A percentile compares a stretch with the other conserved stretches of the same genome.
These are phyloP conservation scores for Fusarium neocosmosporiellum DNA, from an alignment of 2,329 filamentous ascomycete genomes.

Conservation along the genomic window DNA sequence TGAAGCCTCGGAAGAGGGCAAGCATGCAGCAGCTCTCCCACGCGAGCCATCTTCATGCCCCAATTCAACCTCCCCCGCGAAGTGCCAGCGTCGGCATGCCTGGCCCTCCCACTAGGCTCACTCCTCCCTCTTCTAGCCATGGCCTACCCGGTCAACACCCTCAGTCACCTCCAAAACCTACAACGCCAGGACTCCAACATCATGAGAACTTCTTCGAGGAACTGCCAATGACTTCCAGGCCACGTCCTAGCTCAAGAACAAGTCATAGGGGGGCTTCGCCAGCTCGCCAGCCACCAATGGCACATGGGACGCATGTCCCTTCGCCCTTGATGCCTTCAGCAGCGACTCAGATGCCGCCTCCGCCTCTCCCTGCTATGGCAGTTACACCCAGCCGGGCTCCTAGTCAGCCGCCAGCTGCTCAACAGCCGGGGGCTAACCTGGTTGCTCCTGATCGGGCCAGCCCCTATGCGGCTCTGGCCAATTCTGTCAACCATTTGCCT, in stretches of 20 bases:
- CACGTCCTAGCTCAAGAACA: constrained; percentile 70
- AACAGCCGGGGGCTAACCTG: constrained; percentile 50
- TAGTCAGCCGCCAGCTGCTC: constrained; percentile 22
- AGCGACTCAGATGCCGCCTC: constrained; percentile 34
- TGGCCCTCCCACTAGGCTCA: constrained; percentile 40
- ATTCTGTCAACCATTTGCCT: constrained; percentile 47
- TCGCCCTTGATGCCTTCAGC: constrained; percentile 41
- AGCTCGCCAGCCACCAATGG: constrained; percentile 47
- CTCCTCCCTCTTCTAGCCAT: constrained; percentile 51
- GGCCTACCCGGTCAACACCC: constrained; percentile 47
- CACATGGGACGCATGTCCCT: constrained; percentile 38
- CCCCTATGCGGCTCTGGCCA: constrained; percentile 63
- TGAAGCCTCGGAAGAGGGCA: constrained; percentile 75
- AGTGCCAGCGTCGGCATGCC: constrained; percentile 68
- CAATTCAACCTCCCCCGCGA: constrained; percentile 60
- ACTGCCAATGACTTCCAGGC: constrained; percentile 71
- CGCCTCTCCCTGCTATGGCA: constrained; percentile 23
- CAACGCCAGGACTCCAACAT: constrained; percentile 49
- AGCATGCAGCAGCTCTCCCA: constrained; percentile 67
- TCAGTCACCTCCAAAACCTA: constrained; percentile 47
- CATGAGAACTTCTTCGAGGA: constrained; percentile 81
- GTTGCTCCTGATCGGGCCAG: constrained; percentile 64
- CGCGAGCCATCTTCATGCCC: constrained; percentile 52
- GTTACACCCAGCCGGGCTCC: constrained; percentile 17
- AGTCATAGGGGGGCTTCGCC: constrained; percentile 59